These are phyloP conservation scores for Sapria himalayana DNA, from an alignment of 345 rosid species.

Conservation along the genomic window DNA sequence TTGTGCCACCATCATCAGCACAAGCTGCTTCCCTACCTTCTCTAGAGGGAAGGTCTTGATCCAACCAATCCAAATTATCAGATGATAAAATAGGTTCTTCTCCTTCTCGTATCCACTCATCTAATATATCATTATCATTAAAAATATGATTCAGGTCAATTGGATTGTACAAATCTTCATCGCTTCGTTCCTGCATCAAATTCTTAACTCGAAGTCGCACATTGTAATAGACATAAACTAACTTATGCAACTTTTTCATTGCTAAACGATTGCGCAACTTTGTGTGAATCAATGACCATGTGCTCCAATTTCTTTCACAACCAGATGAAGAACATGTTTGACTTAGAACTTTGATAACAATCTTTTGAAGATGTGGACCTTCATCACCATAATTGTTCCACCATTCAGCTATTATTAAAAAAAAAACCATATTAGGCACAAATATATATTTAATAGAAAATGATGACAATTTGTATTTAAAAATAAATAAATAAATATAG, in stretches of 20 bases:
- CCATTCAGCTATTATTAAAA: conserved; percentile 27
- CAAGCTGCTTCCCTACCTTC: too few species aligned
- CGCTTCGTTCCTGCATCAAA: too few species aligned
- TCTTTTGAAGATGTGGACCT: conserved; percentile 28
- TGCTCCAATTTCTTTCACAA: conserved; percentile 33
- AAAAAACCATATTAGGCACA: conserved; percentile 2
- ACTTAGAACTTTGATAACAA: conserved; percentile 23
- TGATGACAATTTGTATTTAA: background rate
- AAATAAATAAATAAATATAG: background rate
- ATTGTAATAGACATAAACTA: conserved; percentile 24
- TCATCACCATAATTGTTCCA: conserved; percentile 34
- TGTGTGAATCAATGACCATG: conserved; percentile 18
- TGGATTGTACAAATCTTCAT: too few species aligned
- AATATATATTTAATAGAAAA: background rate
- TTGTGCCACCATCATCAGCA: too few species aligned
- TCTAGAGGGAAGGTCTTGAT: too few species aligned
- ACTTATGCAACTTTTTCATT: conserved; percentile 16
- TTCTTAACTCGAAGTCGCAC: conserved; percentile 19
- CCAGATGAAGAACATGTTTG: conserved; percentile 29
- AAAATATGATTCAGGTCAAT: too few species aligned
- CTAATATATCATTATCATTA: too few species aligned
- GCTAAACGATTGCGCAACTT: conserved; percentile 17
- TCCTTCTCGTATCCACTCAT: too few species aligned
- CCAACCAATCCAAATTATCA: too few species aligned
- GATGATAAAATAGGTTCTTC: too few species aligned